A percentile compares a stretch with the other conserved stretches of the same genome.
phyloP scores from a whole-genome alignment of 257 asterid genomes.

The Cinchona pubescens region DNA sequence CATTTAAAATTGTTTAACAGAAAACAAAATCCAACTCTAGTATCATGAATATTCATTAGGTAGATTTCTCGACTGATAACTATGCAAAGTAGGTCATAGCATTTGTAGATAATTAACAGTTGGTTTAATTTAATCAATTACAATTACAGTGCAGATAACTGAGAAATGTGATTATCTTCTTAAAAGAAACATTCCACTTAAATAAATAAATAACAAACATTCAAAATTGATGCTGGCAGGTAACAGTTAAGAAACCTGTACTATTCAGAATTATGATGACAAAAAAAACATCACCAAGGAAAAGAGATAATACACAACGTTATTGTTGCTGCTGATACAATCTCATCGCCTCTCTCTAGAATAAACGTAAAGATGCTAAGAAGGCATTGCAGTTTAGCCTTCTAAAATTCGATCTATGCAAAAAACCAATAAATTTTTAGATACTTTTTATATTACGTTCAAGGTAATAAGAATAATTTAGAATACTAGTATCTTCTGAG shows the following conservation, averaged over 20 bases:
- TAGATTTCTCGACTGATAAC: too few relatives aligned
- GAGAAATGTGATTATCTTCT: background rate
- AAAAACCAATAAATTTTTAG: background rate
- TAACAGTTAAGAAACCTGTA: background rate
- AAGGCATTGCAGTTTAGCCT: constrained; percentile 83
- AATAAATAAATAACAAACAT: background rate
- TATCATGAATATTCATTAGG: too few relatives aligned
- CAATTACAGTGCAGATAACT: background rate
- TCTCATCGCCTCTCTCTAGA: constrained; percentile 82
- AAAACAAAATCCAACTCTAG: background rate
- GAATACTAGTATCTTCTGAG: too few relatives aligned
- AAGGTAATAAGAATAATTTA: background rate
- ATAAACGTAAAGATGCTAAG: constrained; percentile 63
- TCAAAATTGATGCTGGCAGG: background rate
- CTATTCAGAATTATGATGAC: background rate
- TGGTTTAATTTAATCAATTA: background rate
- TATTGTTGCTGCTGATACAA: constrained; percentile 80
- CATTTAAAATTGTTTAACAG: background rate
- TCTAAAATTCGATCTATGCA: constrained; percentile 75
- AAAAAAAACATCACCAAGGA: constrained; percentile 7
- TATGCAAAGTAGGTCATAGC: too few relatives aligned
- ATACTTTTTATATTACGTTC: background rate
- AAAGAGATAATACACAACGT: constrained; percentile 45
- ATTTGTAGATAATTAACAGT: too few relatives aligned
- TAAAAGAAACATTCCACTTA: background rate